These are phyloP conservation scores for Mycena sp. DNA, from an alignment of 1,284 basidiomycete genomes.

Conservation along the genomic window DNA sequence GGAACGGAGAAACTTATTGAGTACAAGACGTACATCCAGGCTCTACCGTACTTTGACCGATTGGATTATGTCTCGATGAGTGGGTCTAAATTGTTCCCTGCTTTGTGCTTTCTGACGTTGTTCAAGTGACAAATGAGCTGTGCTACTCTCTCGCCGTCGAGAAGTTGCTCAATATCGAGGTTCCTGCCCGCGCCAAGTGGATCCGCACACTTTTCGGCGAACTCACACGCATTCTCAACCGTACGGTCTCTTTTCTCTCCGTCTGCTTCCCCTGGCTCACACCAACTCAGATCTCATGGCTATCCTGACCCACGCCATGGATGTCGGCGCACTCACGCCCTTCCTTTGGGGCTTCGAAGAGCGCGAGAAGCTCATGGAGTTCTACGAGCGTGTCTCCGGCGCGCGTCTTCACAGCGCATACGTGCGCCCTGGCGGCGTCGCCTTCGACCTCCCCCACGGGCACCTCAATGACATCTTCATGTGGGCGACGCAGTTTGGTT, in stretches of 20 bases:
- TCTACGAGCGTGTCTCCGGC: conserved; percentile 99
- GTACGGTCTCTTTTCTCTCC: not conserved
- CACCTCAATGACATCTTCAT: conserved; percentile 97
- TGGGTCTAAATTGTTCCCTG: conserved; percentile 50
- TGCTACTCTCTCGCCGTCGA: conserved; percentile 98
- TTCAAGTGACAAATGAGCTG: conserved; percentile 94
- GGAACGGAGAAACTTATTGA: conserved; percentile 99
- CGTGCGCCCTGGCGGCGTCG: conserved; percentile 97
- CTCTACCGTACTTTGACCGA: conserved; percentile 99
- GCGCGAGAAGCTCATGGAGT: conserved; percentile 99
- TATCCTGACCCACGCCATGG: conserved; percentile 94
- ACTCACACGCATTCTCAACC: conserved; percentile 96
- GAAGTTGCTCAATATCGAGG: conserved; percentile 98
- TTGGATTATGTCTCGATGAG: conserved; percentile 99
- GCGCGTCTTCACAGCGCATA: conserved; percentile 98
- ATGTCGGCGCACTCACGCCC: conserved; percentile 97
- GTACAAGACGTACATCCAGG: conserved; percentile 99
- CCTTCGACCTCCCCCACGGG: conserved; percentile 97
- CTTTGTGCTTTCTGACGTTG: conserved; percentile 4
- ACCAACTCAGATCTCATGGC: conserved; percentile 87
- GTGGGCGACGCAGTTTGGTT: conserved; percentile 96
- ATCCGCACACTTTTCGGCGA: conserved; percentile 98
- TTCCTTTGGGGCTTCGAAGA: conserved; percentile 99
- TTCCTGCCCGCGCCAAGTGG: conserved; percentile 99
- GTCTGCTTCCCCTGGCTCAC: conserved; percentile 49